Base-by-base conservation (phyloP, 371 early-diverging fungal genomes). In the Batkoa obscura region DNA sequence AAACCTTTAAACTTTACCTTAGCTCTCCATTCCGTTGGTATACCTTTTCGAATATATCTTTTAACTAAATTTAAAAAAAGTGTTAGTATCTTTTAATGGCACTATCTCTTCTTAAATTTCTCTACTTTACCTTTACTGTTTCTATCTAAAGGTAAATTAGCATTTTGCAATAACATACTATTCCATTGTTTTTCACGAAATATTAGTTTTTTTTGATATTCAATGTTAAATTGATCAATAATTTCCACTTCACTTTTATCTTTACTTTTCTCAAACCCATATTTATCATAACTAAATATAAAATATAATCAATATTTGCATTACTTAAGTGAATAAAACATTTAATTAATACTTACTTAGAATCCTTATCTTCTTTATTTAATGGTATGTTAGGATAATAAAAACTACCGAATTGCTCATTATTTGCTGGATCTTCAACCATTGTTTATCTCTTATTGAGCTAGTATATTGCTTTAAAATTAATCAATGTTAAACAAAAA, bases 1-100 rank as follows among this genome's bases (percentile, higher is more conserved):
- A n/a, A n/a, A n/a, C 42, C n/a, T n/a, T 12, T n/a, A 41, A 47
- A 47, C 9, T 58, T 63, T 72, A 80, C 83, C 64, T 73, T 66
- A 56, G 81, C 79, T 45, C 90, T 73, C 12, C 83, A 57, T n/a
- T 78, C 74, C 8, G 79, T 66, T 47, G 90, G 90, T 53, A 90
- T 81, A 6, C 90, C 90, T 65, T 86, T 86, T 34, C 88, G 77
- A 42, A 90, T 74, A 56, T 81, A 81, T 43, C 86, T 69, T 57
- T 88, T 88, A 35, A 85, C 83, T 81, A 53, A 12, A 32, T 47
- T 12, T 47, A 47, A 8, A 10, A 4, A 47, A 15, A n/a, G 6
- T 47, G 30, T 23, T 23, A 23, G 23, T 23, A 23, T 23, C 23
- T 23, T 23, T 23, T 23, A 23, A 23, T 23, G 23, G 23, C 23